Base-by-base conservation (phyloP, 805 yeast genomes). In the Pichia gijzeniarum region DNA sequence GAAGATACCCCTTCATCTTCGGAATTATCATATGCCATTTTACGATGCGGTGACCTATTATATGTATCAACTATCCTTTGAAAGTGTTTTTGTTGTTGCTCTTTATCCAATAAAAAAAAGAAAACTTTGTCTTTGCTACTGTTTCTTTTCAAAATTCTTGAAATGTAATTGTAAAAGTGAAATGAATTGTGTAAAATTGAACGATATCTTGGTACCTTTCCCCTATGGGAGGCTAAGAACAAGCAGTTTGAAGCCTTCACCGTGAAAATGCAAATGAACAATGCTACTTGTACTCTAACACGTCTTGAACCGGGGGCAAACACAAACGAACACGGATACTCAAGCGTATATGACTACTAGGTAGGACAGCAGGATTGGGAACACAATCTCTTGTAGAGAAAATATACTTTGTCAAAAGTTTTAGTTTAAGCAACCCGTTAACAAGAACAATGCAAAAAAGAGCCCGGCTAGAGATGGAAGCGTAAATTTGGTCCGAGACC, bases 71-170 rank as follows among this genome's bases (percentile, higher is more conserved):
- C 19, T 18, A 51, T 40, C 38, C 47, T 50, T 36, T 45, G 34
- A 32, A 49, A 44, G 41, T 49, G 50, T 19, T 41, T 33, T 32
- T 50, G 50, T 33, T 53, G 54, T 34, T 53, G 43, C 25, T 57
- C 55, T 21, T 48, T 45, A 17, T 48, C 44, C 31, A 60, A 45
- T 27, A 60, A 46, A 40, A 52, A 57, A 38, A 56, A 61, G 40
- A 54, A 61, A 20, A 58, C 62, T 40, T 52, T 59, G 47, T 61
- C 65, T 40, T 60, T 61, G 21, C 14, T 41, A 22, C 35, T 41
- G 13, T 38, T 41, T 27, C 43, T 22, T 14, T 22, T 38, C 6
- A 45, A 20, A 9, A 41, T 17, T 19, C 30, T 36, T 9, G 37
- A 21, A 13, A 43, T 6, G 22, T 43, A 43, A 3, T 43, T 30